Evolutionary conservation across 176 grass and related monocot species (phyloP), one percentile per base, ranked within the genome.

Genomic region (Carex scoparia): DNA sequence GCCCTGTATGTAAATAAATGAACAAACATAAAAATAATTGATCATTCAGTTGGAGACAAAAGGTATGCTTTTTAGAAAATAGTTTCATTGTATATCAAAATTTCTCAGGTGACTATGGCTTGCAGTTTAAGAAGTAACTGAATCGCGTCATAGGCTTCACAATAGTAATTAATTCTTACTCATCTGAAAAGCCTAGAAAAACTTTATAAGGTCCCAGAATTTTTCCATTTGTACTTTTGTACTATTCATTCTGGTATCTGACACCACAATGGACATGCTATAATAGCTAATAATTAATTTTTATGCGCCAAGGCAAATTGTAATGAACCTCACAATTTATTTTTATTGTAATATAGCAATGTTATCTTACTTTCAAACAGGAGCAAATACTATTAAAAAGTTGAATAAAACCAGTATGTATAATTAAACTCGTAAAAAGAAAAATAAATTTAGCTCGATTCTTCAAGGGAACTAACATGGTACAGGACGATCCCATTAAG

Each of bases 401-500:
- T 80, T 49, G 3, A 55, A 14, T 53, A 23, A 23, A 23, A 23
- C 23, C 23, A 23, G 23, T 23, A 23, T 23, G 23, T 23, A 23
- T 23, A 23, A 10, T 82, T 65, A 23, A 18, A 63, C 19, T 81
- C 16, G 7, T 49, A 48, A 82, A 49, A 65, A 46, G 19, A 65
- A 65, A 42, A 27, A 9, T 59, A 59, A 79, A 79, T 9, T 13
- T 18, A 56, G 28, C 31, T 44, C 56, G 42, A 56, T 53, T 69
- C 65, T 54, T 53, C 73, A 62, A 79, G 79, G 81, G 19, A 95
- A 91, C 96, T 99, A 89, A 99, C 96, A 95, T 99, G 93, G 87
- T 99, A 99, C 53, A 95, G 86, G 38, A 87, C 87, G 42, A 79
- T 75, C 65, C 96, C 96, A 89, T 89, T 85, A 87, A 92, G 85